Evolutionary conservation across 1,139 yeast species (phyloP), one percentile per base, ranked within the genome.

Genomic region (Taiozyma sp.): DNA sequence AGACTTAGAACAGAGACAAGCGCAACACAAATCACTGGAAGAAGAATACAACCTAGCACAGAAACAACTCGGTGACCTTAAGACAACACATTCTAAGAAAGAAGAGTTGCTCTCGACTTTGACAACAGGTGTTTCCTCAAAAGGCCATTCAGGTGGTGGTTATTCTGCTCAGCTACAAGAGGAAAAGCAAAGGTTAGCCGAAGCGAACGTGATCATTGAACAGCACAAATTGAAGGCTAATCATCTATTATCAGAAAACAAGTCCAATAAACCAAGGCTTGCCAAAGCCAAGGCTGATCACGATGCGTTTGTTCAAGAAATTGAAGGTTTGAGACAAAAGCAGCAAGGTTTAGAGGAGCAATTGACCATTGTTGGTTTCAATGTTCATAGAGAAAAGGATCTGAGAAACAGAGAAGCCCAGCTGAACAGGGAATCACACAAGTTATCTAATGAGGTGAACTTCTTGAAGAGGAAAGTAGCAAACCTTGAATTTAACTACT

Each of bases 101-200:
- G 96, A 90, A 62, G 97, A 92, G 57, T 74, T 92, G 23, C 70
- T 90, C 16, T 84, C 96, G 6, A 84, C 96, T 0, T 74, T 95
- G 43, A 84, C 93, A 0, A 92, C 98, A 0, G 99, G 99, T 60
- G 84, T 93, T 14, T 87, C 97, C 0, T 80, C 96, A 0, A 84
- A 83, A 52, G 97, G 96, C 48, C 76, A 73, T 61, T 76, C 85
- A 2, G 88, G 87, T 55, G 85, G 91, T 38, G 97, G 97, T 14
- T 93, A 90, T 65, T 75, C 80, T 51, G 78, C 84, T 4, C 96
- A 91, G 61, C 70, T 91, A 36, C 81, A 82, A 51, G 84, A 81
- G 47, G 84, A 81, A 3, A 86, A 87, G 57, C 78, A 78, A 38
- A 74, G 73, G 45, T 68, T 85, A 4, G 79, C 84, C 49, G 77